Conservation (phyloP, 2,329 filamentous ascomycete species). For the Aspergillus viridinutans region DNA sequence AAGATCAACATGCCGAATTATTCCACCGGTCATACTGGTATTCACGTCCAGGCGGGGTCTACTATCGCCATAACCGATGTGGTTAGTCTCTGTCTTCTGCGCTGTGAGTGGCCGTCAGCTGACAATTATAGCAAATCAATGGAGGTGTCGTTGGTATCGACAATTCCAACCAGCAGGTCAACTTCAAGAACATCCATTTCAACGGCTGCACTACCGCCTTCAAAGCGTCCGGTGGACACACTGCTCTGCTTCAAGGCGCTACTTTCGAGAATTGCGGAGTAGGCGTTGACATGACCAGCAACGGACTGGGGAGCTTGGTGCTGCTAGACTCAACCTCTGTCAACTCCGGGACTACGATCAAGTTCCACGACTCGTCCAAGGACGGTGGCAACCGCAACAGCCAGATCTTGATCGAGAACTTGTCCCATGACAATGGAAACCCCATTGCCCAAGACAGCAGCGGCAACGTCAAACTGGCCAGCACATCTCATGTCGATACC, state of each 20-base stretch:
- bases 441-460: slow-evolving; percentile 27
- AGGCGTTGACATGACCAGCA: slow-evolving; percentile 27
- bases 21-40: slow-evolving; percentile 26
- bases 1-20: slow-evolving; percentile 29
- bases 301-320: slow-evolving; percentile 22
- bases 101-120: too few relatives aligned
- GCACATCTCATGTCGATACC: slow-evolving; percentile 21
- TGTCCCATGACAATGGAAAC: slow-evolving; percentile 18
- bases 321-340: slow-evolving; percentile 25
- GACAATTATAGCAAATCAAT: slow-evolving; percentile 15
- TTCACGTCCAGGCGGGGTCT: slow-evolving; percentile 20
- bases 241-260: slow-evolving; percentile 23
- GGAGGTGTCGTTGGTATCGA: slow-evolving; percentile 27
- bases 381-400: slow-evolving; percentile 24
- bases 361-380: slow-evolving; percentile 25
- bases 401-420: slow-evolving; percentile 26
- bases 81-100: slow-evolving; percentile 9
- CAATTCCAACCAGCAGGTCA: slow-evolving; percentile 29
- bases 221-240: slow-evolving; percentile 30
- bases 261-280: slow-evolving; percentile 24
- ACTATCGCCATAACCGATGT: slow-evolving; percentile 26
- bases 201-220: slow-evolving; percentile 56
- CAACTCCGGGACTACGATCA: slow-evolving; percentile 22
- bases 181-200: slow-evolving; percentile 51
- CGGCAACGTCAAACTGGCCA: slow-evolving; percentile 16